phyloP scores from a whole-genome alignment of 2,329 filamentous ascomycete species.

The Falciphora oryzae region DNA sequence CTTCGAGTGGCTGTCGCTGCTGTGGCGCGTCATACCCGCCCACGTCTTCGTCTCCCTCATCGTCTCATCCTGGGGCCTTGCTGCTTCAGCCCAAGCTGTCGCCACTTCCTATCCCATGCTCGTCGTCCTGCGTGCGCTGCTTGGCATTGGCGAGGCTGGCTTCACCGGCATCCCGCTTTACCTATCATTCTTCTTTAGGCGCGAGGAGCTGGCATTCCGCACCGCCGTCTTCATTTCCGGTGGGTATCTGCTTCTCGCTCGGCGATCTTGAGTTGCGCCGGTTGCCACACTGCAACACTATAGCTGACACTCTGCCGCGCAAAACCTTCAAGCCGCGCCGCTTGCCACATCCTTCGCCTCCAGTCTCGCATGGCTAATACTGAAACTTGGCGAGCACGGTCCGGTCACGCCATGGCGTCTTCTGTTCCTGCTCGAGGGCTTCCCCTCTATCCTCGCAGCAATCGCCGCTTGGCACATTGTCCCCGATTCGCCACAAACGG shows the following conservation, averaged over 20 bases:
- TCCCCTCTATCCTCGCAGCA: constrained; percentile 72
- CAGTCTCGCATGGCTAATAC: constrained; percentile 71
- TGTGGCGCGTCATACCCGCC: constrained; percentile 55
- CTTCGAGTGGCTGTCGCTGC: constrained; percentile 60
- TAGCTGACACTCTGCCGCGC: constrained; percentile 27
- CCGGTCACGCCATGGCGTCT: constrained; percentile 81
- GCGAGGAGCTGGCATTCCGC: constrained; percentile 72
- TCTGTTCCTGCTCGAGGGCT: constrained; percentile 78
- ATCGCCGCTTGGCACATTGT: constrained; percentile 69
- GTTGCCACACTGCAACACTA: constrained; percentile 38
- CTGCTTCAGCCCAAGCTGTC: constrained; percentile 67
- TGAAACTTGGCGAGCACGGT: constrained; percentile 56
- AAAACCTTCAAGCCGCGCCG: constrained; percentile 65
- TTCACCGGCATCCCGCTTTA: constrained; percentile 61
- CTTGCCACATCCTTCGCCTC: constrained; percentile 79
- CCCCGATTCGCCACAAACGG: constrained; percentile 68
- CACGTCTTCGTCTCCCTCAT: constrained; percentile 54
- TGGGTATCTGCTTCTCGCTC: constrained; percentile 21
- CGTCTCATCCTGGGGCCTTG: constrained; percentile 73
- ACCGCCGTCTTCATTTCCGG: constrained; percentile 82
- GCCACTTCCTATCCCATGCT: constrained; percentile 58
- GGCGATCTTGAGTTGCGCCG: constrained; percentile 12
- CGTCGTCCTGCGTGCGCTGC: constrained; percentile 46
- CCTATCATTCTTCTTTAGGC: constrained; percentile 58
- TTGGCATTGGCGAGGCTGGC: constrained; percentile 60